These are phyloP conservation scores for Cucumis sativus DNA, from an alignment of 306 rosid species.

Conservation along the genomic window Cucumber_9930_V3 NC_026657.2:8419001-8419500, in stretches of 20 bases:
- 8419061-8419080: slow-evolving; percentile 47
- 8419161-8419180: slow-evolving; percentile 29
- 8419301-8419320: not conserved
- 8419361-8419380: not conserved
- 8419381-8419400: not conserved
- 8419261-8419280: slow-evolving; percentile 27
- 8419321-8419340: not conserved
- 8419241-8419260: slow-evolving; percentile 57
- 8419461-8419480: not conserved
- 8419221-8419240: slow-evolving; percentile 26
- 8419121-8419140: slow-evolving; percentile 42
- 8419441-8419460: not conserved
- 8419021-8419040: slow-evolving; percentile 53
- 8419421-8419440: not conserved
- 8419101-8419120: slow-evolving; percentile 69
- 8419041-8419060: slow-evolving; percentile 50
- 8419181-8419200: slow-evolving; percentile 28
- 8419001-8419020: slow-evolving; percentile 93
- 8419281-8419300: not conserved
- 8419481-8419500: not conserved
- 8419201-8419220: slow-evolving; percentile 64
- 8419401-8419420: not conserved
- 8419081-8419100: slow-evolving; percentile 62
- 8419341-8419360: not conserved
- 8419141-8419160: slow-evolving; percentile 38